A percentile compares a stretch with the other conserved stretches of the same genome.
These are phyloP conservation scores for Jamesozyma lodderae DNA, from an alignment of 805 yeast species.

Conservation along the genomic window DNA sequence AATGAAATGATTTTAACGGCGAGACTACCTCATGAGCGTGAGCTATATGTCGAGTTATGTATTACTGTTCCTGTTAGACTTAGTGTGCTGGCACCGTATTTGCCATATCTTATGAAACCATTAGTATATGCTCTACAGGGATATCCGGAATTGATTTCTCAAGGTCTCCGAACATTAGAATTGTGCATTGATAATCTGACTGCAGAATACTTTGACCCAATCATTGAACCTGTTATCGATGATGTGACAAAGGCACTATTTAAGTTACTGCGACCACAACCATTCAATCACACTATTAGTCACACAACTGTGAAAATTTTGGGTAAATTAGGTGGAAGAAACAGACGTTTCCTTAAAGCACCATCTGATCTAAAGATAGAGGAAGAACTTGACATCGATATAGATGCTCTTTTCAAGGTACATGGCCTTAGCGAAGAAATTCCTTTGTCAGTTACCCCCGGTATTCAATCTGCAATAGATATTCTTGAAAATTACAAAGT, in stretches of 20 bases:
- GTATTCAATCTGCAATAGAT: slow-evolving; percentile 66
- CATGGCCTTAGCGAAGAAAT: slow-evolving; percentile 57
- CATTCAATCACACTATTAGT: slow-evolving; percentile 89
- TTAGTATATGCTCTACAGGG: slow-evolving; percentile 85
- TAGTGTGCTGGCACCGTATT: slow-evolving; percentile 87
- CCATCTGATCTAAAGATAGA: slow-evolving; percentile 55
- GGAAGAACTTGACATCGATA: slow-evolving; percentile 52
- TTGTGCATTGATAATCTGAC: slow-evolving; percentile 93
- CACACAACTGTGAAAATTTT: slow-evolving; percentile 88
- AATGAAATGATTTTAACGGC: slow-evolving; percentile 78
- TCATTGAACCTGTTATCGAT: slow-evolving; percentile 89
- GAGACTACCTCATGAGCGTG: slow-evolving; percentile 81
- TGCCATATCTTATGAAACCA: slow-evolving; percentile 83
- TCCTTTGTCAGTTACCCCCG: slow-evolving; percentile 76
- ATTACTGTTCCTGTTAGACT: slow-evolving; percentile 91
- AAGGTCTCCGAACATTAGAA: slow-evolving; percentile 90
- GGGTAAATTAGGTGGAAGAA: slow-evolving; percentile 95
- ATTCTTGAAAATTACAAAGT: slow-evolving; percentile 56
- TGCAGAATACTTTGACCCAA: slow-evolving; percentile 94
- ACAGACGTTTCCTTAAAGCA: slow-evolving; percentile 73
- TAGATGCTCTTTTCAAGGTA: slow-evolving; percentile 58
- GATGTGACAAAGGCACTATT: slow-evolving; percentile 91
- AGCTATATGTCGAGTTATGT: slow-evolving; percentile 89
- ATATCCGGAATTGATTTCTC: slow-evolving; percentile 82
- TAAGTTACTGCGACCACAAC: slow-evolving; percentile 83